phyloP scores from a whole-genome alignment of 495 filamentous ascomycete genomes.

The Podospora comata region DNA sequence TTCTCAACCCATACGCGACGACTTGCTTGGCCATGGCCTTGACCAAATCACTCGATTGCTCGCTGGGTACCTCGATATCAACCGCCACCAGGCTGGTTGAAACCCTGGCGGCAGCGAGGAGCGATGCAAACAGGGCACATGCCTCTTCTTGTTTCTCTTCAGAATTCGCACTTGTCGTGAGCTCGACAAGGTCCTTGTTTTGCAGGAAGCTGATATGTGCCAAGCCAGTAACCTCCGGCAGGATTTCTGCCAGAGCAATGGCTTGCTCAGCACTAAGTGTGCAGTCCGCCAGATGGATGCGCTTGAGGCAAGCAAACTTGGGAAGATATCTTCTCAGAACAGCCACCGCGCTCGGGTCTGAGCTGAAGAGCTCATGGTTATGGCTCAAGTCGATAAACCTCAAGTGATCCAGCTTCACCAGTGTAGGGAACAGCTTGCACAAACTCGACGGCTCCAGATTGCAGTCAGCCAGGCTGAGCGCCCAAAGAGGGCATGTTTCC shows the following conservation, averaged over 20 bases:
- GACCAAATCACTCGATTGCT: constrained; percentile 79
- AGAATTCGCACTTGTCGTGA: constrained; percentile 61
- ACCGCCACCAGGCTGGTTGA: constrained; percentile 80
- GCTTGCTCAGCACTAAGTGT: constrained; percentile 78
- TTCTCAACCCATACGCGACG: constrained; percentile 86
- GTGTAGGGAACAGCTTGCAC: constrained; percentile 69
- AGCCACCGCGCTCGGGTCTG: constrained; percentile 68
- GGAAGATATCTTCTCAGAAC: constrained; percentile 80
- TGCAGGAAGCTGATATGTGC: constrained; percentile 87
- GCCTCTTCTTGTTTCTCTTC: constrained; percentile 84
- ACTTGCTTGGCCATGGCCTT: constrained; percentile 91
- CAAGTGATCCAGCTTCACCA: constrained; percentile 69
- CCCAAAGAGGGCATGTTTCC: constrained; percentile 62
- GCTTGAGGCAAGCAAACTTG: constrained; percentile 72
- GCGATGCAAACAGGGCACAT: constrained; percentile 86
- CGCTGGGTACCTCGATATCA: constrained; percentile 82
- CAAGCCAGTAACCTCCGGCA: constrained; percentile 78
- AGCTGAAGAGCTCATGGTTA: constrained; percentile 75
- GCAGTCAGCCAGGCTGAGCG: constrained; percentile 84
- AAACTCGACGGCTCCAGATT: constrained; percentile 69
- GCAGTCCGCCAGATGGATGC: constrained; percentile 87
- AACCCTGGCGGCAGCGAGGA: constrained; percentile 84
- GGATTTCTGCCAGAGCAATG: constrained; percentile 82
- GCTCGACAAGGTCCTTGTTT: constrained; percentile 65
- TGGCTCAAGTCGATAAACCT: constrained; percentile 89